These are phyloP conservation scores for Heterobasidion parviporum DNA, from an alignment of 1,284 basidiomycete species.

Conservation along the genomic window DNA sequence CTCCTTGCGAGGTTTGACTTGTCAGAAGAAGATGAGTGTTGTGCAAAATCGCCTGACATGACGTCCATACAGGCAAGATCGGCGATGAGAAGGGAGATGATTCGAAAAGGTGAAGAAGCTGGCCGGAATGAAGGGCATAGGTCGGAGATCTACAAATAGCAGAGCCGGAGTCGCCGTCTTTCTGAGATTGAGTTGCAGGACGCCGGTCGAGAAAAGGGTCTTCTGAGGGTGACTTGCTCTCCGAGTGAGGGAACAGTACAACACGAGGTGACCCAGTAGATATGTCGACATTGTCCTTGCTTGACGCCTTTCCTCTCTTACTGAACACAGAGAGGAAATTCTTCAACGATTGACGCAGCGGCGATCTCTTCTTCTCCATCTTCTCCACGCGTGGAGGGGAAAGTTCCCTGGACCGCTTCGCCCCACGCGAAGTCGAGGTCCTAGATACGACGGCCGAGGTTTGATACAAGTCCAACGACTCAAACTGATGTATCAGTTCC, in stretches of 20 bases:
- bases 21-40: slow-evolving; percentile 37
- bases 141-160: slow-evolving; percentile 23
- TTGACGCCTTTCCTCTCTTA: slow-evolving; percentile 32
- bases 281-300: slow-evolving; percentile 18
- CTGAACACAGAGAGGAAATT: slow-evolving; percentile 60
- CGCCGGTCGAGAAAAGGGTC: background rate
- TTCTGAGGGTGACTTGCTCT: background rate
- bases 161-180: slow-evolving; percentile 5
- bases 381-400: slow-evolving; percentile 8
- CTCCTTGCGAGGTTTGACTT: slow-evolving; percentile 34
- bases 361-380: slow-evolving; percentile 26
- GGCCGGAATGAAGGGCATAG: slow-evolving; percentile 24
- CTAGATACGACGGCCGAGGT: background rate
- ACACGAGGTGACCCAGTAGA: background rate
- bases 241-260: background rate
- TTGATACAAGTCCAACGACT: slow-evolving; percentile 14
- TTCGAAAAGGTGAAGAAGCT: slow-evolving; percentile 43
- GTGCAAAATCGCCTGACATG: slow-evolving; percentile 43
- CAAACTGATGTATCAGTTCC: slow-evolving; percentile 27
- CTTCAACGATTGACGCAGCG: slow-evolving; percentile 56
- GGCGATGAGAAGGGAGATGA: slow-evolving; percentile 12
- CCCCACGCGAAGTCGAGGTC: background rate
- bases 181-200: background rate
- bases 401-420: slow-evolving; percentile 1
- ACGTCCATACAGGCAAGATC: slow-evolving; percentile 41